Evolutionary conservation across 2,329 filamentous ascomycete genomes (phyloP).

Genomic region (Lasiodiplodia sp.): DNA sequence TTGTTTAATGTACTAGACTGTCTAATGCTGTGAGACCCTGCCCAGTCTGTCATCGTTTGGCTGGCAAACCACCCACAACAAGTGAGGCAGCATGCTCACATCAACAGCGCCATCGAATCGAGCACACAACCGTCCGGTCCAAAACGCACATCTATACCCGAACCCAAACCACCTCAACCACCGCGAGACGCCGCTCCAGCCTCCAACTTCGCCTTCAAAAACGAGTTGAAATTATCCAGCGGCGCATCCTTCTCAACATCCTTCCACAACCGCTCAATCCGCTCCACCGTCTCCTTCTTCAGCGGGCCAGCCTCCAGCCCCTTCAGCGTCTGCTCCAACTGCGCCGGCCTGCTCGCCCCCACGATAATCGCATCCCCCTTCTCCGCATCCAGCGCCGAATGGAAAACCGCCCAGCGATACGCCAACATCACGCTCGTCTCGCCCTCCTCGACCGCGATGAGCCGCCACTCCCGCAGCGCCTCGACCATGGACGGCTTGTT

Average conservation of each 20-base stretch:
- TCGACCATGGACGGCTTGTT: conserved; percentile 53
- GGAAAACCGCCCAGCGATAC: conserved; percentile 56
- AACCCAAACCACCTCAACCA: background rate
- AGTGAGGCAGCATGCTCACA: no score
- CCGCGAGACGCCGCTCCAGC: background rate
- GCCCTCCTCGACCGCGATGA: conserved; percentile 43
- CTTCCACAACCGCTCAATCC: conserved; percentile 79
- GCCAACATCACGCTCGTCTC: conserved; percentile 50
- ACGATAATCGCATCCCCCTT: conserved; percentile 66
- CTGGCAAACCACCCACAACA: no score
- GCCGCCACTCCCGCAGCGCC: conserved; percentile 51
- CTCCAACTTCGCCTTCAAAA: background rate
- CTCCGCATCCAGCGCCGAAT: conserved; percentile 60
- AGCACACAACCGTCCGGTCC: no score
- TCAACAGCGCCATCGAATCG: no score
- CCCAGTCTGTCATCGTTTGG: no score
- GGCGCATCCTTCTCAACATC: conserved; percentile 51
- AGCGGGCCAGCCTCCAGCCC: conserved; percentile 73
- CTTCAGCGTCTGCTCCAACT: conserved; percentile 63
- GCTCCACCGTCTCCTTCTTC: conserved; percentile 76
- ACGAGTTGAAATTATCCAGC: conserved; percentile 36
- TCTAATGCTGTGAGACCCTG: no score
- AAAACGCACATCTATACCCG: no score
- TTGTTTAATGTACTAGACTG: no score
- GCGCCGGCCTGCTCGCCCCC: conserved; percentile 63